Percentiles rank a stretch among this genome's conserved stretches.
Conservation (phyloP, 768 basidiomycete genomes). For the Cubamyces lactineus region DNA sequence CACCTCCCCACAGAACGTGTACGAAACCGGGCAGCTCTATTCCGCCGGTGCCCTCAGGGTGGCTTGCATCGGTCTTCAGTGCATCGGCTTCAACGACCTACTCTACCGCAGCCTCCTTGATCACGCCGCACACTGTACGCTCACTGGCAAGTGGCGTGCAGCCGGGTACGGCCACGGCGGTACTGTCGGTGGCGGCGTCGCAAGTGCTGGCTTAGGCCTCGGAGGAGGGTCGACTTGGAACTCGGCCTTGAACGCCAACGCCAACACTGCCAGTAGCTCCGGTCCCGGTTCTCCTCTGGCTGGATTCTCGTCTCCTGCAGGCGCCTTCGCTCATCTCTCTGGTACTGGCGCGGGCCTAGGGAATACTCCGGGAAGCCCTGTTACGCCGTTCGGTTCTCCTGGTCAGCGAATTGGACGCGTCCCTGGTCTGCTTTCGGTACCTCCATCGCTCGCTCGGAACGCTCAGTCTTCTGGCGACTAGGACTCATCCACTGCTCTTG, state of each 20-base stretch:
- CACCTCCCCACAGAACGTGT: conserved; percentile 75
- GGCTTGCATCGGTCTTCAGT: conserved; percentile 74
- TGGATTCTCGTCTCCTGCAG: background rate
- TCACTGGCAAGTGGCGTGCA: conserved; percentile 36
- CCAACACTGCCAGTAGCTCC: background rate
- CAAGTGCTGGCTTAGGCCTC: conserved; percentile 1
- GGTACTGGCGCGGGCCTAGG: background rate
- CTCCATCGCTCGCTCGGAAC: background rate
- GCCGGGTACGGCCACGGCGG: background rate
- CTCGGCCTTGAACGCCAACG: background rate
- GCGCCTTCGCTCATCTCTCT: background rate
- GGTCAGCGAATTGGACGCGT: background rate
- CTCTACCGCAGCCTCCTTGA: conserved; percentile 70
- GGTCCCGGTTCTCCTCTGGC: background rate
- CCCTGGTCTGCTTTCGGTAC: background rate
- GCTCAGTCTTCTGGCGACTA: background rate
- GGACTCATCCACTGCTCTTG: background rate
- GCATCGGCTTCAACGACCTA: conserved; percentile 72
- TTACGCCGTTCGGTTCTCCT: background rate
- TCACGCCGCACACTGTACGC: conserved; percentile 53
- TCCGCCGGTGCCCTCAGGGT: conserved; percentile 71
- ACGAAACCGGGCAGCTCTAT: conserved; percentile 76
- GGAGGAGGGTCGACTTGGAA: background rate
- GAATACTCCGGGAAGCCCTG: conserved; percentile 6
- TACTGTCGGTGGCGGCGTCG: background rate